Percentiles rank a stretch among this genome's conserved stretches.
phyloP scores from a whole-genome alignment of 805 yeast genomes.

The Sugiyamaella smithiae region DNA sequence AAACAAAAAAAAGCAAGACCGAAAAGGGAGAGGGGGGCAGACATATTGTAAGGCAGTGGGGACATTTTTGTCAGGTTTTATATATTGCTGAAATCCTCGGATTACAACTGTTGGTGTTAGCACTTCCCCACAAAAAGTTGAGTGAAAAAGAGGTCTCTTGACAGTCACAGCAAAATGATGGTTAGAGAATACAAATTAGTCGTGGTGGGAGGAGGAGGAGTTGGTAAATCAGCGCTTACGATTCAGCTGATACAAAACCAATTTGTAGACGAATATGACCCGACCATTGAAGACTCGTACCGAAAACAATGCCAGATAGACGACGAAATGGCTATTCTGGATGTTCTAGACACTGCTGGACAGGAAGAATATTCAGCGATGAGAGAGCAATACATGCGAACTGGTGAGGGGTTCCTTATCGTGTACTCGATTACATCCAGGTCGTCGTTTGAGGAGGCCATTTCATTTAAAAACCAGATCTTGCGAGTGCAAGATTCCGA shows the following conservation, averaged over 20 bases:
- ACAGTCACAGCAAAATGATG: slow-evolving; percentile 14
- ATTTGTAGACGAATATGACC: slow-evolving; percentile 96
- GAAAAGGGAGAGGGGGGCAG: no score
- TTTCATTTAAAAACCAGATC: slow-evolving; percentile 74
- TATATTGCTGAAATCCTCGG: no score
- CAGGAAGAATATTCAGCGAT: slow-evolving; percentile 94
- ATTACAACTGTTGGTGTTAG: no score
- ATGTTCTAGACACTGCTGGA: slow-evolving; percentile 96
- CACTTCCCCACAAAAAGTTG: no score
- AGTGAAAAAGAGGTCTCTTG: no score
- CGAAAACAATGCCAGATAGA: slow-evolving; percentile 86
- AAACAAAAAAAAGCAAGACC: neutral
- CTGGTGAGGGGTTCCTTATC: slow-evolving; percentile 89
- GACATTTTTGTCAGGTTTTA: no score
- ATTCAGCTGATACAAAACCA: slow-evolving; percentile 93
- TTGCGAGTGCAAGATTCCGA: slow-evolving; percentile 56
- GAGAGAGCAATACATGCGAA: slow-evolving; percentile 93
- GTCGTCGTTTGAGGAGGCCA: slow-evolving; percentile 80
- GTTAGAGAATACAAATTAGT: slow-evolving; percentile 80
- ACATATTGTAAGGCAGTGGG: no score
- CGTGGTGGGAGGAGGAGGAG: slow-evolving; percentile 98
- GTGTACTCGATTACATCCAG: slow-evolving; percentile 84
- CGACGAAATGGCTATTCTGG: slow-evolving; percentile 70
- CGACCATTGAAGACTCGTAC: slow-evolving; percentile 78
- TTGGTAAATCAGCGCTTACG: slow-evolving; percentile 94